Evolutionary conservation across 306 rosid genomes (phyloP), one percentile per base, ranked within the genome.

Genomic region (Alnus glutinosa): DNA sequence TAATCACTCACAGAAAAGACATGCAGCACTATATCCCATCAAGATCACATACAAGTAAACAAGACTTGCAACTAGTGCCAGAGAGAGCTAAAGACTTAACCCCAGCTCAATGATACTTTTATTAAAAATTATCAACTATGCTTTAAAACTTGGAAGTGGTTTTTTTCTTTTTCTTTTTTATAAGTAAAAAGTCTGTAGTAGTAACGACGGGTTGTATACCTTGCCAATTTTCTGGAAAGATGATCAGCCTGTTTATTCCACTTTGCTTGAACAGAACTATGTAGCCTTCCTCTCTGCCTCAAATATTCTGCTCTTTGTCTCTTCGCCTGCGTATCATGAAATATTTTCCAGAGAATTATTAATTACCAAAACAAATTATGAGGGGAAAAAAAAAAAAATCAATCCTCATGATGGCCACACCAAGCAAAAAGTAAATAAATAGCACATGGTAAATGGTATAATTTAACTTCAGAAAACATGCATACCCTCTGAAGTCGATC

Each of bases 401-500:
- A 70, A 69, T 54, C 49, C 52, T 55, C 77, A 71, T n/a, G 28
- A 69, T 76, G 23, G 18, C 64, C 61, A 78, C 61, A 75, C 69
- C 59, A 55, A 34, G 52, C 19, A 55, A 61, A 42, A 39, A 68
- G 46, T 34, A 46, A 46, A 74, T 16, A 73, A 6, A 62, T 55
- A 55, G 12, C 46, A 58, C 42, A 75, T 19, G 39, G 55, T 44
- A 55, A 77, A 70, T 12, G 70, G 42, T 54, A 34, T 9, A 51
- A 75, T 50, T 46, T 18, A 73, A 63, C 63, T 70, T 61, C 66
- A 80, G 69, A 67, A 42, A 54, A 72, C 44, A 81, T 46, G 28
- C 84, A 54, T 87, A 94, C 98, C 94, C 94, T 92, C 86, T 89
- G 94, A 79, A 94, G 82, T 77, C 97, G 95, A 79, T 92, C 85